Evolutionary conservation across 768 basidiomycete genomes (phyloP).

Genomic region (Tephrocybe rancida): DNA sequence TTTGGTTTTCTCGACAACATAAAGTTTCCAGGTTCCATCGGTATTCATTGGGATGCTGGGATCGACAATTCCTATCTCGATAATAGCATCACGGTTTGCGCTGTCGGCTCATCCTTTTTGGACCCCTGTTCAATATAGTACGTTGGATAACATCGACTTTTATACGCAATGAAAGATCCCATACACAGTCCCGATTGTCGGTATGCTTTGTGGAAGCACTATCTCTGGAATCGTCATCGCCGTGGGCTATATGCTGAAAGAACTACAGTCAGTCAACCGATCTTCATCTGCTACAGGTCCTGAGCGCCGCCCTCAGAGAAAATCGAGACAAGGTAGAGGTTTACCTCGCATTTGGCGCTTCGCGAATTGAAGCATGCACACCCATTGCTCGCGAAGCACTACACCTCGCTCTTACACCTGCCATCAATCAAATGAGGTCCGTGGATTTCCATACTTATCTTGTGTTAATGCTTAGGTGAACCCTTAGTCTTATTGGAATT

Average conservation of each 20-base stretch:
- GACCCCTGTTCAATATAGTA: slow-evolving; percentile 82
- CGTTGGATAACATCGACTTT: slow-evolving; percentile 18
- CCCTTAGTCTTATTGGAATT: slow-evolving; percentile 65
- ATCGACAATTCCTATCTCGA: slow-evolving; percentile 78
- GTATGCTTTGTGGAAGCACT: slow-evolving; percentile 84
- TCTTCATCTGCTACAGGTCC: neutral
- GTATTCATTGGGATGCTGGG: slow-evolving; percentile 69
- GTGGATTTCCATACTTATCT: slow-evolving; percentile 1
- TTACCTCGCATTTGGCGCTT: slow-evolving; percentile 85
- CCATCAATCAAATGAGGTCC: slow-evolving; percentile 88
- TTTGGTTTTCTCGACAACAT: neutral
- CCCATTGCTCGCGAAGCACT: slow-evolving; percentile 81
- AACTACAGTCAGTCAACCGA: slow-evolving; percentile 58
- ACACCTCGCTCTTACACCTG: slow-evolving; percentile 75
- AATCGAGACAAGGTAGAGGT: slow-evolving; percentile 86
- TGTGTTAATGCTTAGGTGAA: neutral
- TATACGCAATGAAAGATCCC: neutral
- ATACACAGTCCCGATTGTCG: slow-evolving; percentile 71
- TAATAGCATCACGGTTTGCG: slow-evolving; percentile 73
- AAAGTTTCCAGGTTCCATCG: slow-evolving; percentile 53
- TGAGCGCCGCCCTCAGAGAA: slow-evolving; percentile 49
- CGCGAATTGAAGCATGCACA: slow-evolving; percentile 79
- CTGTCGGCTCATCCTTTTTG: slow-evolving; percentile 82
- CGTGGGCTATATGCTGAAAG: slow-evolving; percentile 68
- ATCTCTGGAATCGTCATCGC: slow-evolving; percentile 78